Evolutionary conservation across 805 yeast species (phyloP).

Genomic region (Komagataella ulmi): DNA sequence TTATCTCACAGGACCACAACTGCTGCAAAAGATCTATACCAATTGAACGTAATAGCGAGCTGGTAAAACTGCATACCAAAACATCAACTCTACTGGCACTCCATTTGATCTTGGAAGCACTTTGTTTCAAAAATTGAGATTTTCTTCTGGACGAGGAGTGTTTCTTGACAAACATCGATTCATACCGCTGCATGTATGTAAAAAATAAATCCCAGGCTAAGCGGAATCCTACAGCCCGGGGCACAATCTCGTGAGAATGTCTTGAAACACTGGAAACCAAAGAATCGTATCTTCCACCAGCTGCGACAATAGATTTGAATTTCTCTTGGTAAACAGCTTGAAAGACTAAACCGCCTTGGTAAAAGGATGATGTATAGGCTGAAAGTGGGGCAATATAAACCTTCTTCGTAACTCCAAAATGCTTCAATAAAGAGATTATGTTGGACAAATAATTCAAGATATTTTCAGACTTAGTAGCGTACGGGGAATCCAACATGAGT

Average conservation of each 20-base stretch:
- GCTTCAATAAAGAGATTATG: slow-evolving; percentile 38
- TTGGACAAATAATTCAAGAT: slow-evolving; percentile 48
- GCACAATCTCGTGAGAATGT: slow-evolving; percentile 19
- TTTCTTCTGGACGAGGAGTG: slow-evolving; percentile 11
- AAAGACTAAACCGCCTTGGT: slow-evolving; percentile 76
- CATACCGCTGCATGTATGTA: slow-evolving; percentile 33
- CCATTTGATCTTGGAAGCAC: slow-evolving; percentile 28
- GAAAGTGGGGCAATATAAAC: slow-evolving; percentile 69
- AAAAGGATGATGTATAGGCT: slow-evolving; percentile 72
- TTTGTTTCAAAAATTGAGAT: slow-evolving; percentile 19
- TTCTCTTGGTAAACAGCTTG: slow-evolving; percentile 65
- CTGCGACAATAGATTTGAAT: slow-evolving; percentile 45
- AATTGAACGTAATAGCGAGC: slow-evolving; percentile 36
- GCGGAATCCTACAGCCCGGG: slow-evolving; percentile 77
- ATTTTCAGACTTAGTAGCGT: slow-evolving; percentile 43
- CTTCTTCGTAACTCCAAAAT: slow-evolving; percentile 44
- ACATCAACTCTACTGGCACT: slow-evolving; percentile 65
- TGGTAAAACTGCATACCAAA: slow-evolving; percentile 56
- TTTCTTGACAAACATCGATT: slow-evolving; percentile 18
- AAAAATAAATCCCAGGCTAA: slow-evolving; percentile 61
- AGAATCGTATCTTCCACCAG: slow-evolving; percentile 89
- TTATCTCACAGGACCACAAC: slow-evolving; percentile 69
- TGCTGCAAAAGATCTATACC: slow-evolving; percentile 51
- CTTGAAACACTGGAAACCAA: slow-evolving; percentile 57
- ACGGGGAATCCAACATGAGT: slow-evolving; percentile 63